These are phyloP conservation scores for Metschnikowia santaceciliae DNA, from an alignment of 805 yeast species.

Conservation along the genomic window DNA sequence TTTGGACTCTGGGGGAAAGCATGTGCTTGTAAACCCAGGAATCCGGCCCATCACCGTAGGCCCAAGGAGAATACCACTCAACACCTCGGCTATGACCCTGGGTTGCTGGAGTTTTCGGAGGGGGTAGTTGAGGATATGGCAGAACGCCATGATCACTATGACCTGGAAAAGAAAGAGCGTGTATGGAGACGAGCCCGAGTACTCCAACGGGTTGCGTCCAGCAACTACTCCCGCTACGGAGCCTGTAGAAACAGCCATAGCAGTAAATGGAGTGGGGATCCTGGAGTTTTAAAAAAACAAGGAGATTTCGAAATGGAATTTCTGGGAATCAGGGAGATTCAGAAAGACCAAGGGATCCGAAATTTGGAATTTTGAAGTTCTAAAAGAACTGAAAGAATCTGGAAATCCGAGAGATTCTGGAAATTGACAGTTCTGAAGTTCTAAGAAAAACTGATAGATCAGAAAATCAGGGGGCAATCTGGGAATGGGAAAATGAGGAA, in stretches of 20 bases:
- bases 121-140: conserved; percentile 60
- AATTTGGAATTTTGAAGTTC: too few species aligned
- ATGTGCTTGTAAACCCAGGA: conserved; percentile 59
- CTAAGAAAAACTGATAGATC: too few species aligned
- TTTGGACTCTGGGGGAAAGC: conserved; percentile 62
- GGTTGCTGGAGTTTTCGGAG: conserved; percentile 66
- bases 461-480: too few species aligned
- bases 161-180: conserved; percentile 71
- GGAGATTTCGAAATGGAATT: too few species aligned
- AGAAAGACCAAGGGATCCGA: too few species aligned
- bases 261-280: too few species aligned
- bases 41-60: conserved; percentile 72
- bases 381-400: too few species aligned
- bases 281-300: too few species aligned
- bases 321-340: too few species aligned
- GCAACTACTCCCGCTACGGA: conserved; percentile 65
- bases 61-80: conserved; percentile 71
- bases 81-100: conserved; percentile 75
- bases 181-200: conserved; percentile 54
- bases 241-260: conserved; percentile 22
- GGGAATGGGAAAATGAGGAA: too few species aligned
- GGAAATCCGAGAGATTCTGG: too few species aligned
- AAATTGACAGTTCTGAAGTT: too few species aligned
- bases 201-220: conserved; percentile 67
- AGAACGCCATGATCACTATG: conserved; percentile 52